A percentile compares a stretch with the other conserved stretches of the same genome.
phyloP scores from a whole-genome alignment of 345 rosid species.

The Mallotus nudiflorus region DNA sequence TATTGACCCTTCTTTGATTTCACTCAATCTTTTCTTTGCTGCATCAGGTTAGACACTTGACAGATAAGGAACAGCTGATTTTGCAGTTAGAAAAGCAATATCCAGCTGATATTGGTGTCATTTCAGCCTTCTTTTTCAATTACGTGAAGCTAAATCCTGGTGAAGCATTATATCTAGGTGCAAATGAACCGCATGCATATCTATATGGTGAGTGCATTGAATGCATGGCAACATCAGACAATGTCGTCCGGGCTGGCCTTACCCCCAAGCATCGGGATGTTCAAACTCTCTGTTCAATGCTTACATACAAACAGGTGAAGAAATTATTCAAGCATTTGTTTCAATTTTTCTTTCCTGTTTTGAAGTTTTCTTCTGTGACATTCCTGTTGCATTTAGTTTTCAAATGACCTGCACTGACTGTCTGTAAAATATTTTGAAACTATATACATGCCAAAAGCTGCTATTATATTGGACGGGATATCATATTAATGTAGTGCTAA shows the following conservation, averaged over 20 bases:
- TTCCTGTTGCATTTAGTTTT: background rate
- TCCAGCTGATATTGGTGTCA: slow-evolving; percentile 82
- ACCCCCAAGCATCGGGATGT: slow-evolving; percentile 88
- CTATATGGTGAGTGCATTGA: slow-evolving; percentile 86
- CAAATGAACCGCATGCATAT: slow-evolving; percentile 96
- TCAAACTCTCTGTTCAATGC: slow-evolving; percentile 93
- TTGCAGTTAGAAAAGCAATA: slow-evolving; percentile 83
- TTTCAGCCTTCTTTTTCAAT: slow-evolving; percentile 84
- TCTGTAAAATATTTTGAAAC: too few species aligned
- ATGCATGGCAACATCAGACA: slow-evolving; percentile 99
- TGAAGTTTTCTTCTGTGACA: background rate
- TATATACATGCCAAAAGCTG: too few species aligned
- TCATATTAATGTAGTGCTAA: too few species aligned
- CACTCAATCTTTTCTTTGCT: background rate
- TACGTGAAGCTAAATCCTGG: slow-evolving; percentile 91
- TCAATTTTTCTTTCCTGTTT: background rate
- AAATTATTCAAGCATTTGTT: background rate
- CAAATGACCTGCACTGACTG: background rate
- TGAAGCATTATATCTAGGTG: slow-evolving; percentile 93
- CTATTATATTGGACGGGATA: too few species aligned
- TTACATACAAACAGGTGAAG: slow-evolving; percentile 84
- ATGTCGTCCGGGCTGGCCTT: slow-evolving; percentile 97
- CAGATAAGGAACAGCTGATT: slow-evolving; percentile 82
- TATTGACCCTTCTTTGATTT: slow-evolving; percentile 11
- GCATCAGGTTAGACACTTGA: slow-evolving; percentile 67